Percentiles rank a stretch among this genome's conserved stretches.
These are phyloP conservation scores for Cladosporium colombiae DNA, from an alignment of 2,329 filamentous ascomycete genomes.

Conservation along the genomic window DNA sequence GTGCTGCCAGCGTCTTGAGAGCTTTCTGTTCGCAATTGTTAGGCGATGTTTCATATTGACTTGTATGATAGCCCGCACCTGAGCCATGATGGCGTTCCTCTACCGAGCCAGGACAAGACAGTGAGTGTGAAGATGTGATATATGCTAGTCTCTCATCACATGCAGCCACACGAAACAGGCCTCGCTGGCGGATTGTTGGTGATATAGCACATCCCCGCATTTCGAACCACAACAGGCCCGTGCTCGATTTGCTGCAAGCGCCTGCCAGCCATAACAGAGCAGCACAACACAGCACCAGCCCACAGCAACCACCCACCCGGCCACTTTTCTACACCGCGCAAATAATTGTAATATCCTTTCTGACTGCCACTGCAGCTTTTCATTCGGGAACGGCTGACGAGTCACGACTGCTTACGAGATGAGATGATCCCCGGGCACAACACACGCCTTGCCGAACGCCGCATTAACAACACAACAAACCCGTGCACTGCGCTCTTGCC, in stretches of 20 bases:
- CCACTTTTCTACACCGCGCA: background rate
- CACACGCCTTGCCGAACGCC: background rate
- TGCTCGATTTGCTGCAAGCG: constrained; percentile 3
- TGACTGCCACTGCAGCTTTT: background rate
- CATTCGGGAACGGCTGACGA: background rate
- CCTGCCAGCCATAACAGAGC: constrained; percentile 15
- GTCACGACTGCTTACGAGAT: constrained; percentile 16
- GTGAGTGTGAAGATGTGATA: background rate
- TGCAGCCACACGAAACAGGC: background rate
- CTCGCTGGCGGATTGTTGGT: background rate
- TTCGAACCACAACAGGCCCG: background rate
- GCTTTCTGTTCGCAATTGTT: constrained; percentile 45
- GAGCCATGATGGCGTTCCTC: constrained; percentile 27
- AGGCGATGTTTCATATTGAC: background rate
- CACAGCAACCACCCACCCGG: background rate
- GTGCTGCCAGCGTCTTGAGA: constrained; percentile 66
- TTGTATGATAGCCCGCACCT: constrained; percentile 22
- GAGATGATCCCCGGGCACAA: constrained; percentile 5
- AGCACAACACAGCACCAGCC: background rate
- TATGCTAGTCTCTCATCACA: background rate
- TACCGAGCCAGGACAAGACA: background rate
- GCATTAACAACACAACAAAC: constrained; percentile 8
- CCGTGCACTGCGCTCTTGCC: constrained; percentile 5
- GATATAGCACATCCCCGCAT: background rate
- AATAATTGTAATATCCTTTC: background rate